Conservation (phyloP, 2,329 filamentous ascomycete genomes). For the Colletotrichum abscissum region DNA sequence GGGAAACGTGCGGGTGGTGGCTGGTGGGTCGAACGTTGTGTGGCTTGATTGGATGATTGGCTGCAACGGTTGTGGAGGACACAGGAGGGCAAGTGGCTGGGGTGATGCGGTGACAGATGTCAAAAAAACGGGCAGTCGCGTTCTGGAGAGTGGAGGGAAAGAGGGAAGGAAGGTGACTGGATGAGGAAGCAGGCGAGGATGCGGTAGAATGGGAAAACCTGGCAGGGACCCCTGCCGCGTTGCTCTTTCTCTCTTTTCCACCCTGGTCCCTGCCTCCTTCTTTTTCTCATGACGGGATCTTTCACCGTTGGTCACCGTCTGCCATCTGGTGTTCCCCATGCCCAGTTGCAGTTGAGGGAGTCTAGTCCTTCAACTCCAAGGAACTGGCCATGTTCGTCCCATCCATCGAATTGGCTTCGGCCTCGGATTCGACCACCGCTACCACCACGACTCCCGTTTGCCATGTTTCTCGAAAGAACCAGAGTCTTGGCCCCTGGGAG, state of each 20-base stretch:
- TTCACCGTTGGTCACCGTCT: neutral
- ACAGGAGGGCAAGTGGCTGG: constrained; percentile 9
- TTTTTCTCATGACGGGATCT: constrained; percentile 5
- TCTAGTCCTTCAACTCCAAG: neutral
- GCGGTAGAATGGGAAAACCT: neutral
- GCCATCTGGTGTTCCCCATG: too few relatives aligned
- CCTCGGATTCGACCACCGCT: neutral
- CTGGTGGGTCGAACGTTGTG: neutral
- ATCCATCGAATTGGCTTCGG: constrained; percentile 8
- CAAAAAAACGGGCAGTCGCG: neutral
- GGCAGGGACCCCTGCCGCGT: constrained; percentile 4
- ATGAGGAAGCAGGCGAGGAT: neutral
- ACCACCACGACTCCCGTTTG: neutral
- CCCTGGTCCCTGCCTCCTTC: constrained; percentile 26
- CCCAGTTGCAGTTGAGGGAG: too few relatives aligned
- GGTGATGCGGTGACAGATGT: neutral
- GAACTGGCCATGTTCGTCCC: neutral
- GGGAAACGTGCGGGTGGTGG: neutral
- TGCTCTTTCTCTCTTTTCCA: neutral
- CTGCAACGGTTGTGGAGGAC: neutral
- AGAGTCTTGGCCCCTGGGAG: neutral
- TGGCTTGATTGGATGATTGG: constrained; percentile 15
- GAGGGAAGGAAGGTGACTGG: neutral
- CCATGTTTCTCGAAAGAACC: neutral
- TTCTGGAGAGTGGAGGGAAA: neutral